Evolutionary conservation across 495 filamentous ascomycete genomes (phyloP).

Genomic region (Penicillium salamii): DNA sequence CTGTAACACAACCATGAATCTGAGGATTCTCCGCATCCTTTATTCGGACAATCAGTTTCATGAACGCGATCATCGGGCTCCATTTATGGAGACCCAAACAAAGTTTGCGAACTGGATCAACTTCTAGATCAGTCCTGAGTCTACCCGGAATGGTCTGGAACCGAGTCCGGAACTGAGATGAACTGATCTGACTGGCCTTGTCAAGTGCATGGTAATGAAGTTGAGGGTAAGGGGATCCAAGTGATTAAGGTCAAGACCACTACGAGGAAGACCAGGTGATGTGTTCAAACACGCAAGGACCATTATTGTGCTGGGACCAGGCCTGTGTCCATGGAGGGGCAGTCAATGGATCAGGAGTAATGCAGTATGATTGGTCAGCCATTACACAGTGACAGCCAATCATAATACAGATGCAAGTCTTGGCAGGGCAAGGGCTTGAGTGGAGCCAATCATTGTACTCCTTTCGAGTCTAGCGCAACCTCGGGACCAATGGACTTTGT

Average conservation of each 20-base stretch:
- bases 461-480: neutral
- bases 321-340: neutral
- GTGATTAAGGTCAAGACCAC: too few relatives aligned
- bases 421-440: constrained; percentile 1
- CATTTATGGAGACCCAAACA: neutral
- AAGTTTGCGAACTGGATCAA: neutral
- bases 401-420: neutral
- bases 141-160: constrained; percentile 3
- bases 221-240: too few relatives aligned
- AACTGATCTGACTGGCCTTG: neutral
- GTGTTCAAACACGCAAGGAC: neutral
- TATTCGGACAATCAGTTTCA: neutral
- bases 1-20: neutral
- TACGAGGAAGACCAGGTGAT: too few relatives aligned
- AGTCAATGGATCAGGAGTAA: constrained; percentile 5
- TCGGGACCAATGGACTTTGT: too few relatives aligned
- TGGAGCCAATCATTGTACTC: neutral
- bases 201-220: too few relatives aligned
- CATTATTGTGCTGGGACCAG: neutral
- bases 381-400: neutral
- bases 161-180: neutral
- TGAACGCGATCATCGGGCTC: neutral
- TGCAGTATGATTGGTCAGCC: neutral
- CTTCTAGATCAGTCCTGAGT: neutral
- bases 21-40: neutral